These are phyloP conservation scores for Penicillium simplicissimum DNA, from an alignment of 495 filamentous ascomycete genomes.

Conservation along the genomic window DNA sequence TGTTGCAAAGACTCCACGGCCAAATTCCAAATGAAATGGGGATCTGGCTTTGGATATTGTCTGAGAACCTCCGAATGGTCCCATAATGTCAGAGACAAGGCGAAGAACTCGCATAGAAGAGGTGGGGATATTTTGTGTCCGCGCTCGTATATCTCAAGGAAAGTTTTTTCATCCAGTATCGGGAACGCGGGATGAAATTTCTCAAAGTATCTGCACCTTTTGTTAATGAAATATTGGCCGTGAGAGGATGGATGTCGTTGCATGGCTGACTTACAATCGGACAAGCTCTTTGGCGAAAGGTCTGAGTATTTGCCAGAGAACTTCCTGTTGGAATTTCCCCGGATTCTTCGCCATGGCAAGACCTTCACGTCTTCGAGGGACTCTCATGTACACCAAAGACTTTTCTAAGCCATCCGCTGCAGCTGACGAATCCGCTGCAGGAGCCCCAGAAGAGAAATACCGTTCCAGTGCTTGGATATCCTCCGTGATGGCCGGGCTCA, in stretches of 20 bases:
- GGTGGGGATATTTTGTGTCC: not conserved
- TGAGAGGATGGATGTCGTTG: no score
- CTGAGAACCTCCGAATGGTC: slow-evolving; percentile 1
- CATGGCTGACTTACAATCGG: not conserved
- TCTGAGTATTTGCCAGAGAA: slow-evolving; percentile 1
- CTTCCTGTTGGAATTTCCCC: not conserved
- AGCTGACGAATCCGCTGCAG: not conserved
- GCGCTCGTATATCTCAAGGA: slow-evolving; percentile 3
- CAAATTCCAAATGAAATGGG: slow-evolving; percentile 2
- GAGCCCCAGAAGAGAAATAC: slow-evolving; percentile 1
- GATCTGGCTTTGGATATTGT: not conserved
- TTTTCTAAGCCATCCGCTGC: not conserved
- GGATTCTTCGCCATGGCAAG: slow-evolving; percentile 6
- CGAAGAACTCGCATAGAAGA: slow-evolving; percentile 6
- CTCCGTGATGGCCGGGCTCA: not conserved
- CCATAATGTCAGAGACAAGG: not conserved
- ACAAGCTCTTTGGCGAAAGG: slow-evolving; percentile 2
- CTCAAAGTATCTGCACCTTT: not conserved
- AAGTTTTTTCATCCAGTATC: slow-evolving; percentile 1
- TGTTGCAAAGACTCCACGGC: slow-evolving; percentile 2
- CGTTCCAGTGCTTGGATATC: slow-evolving; percentile 5
- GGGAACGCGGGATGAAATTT: slow-evolving; percentile 5
- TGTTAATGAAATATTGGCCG: not conserved
- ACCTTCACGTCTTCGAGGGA: slow-evolving; percentile 1
- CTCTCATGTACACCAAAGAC: slow-evolving; percentile 3